Conservation (phyloP, 2,329 filamentous ascomycete genomes). For the Phialophora expanda region DNA sequence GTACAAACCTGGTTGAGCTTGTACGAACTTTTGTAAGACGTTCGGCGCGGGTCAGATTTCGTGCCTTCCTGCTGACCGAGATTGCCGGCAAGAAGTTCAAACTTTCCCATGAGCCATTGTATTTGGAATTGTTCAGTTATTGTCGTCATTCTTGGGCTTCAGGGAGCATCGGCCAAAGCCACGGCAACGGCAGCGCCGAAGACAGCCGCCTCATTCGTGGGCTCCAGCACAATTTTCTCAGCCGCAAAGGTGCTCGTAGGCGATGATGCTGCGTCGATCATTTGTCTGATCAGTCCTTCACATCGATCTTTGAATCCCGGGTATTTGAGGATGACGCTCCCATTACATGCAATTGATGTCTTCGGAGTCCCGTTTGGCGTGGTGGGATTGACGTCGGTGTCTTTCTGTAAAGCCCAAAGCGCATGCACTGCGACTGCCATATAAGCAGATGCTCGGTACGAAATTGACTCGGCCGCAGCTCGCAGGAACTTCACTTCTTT, state of each 20-base stretch:
- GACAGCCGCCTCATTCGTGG: slow-evolving; percentile 52
- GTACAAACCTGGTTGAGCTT: background rate
- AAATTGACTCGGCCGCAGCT: slow-evolving; percentile 59
- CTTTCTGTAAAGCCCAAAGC: slow-evolving; percentile 62
- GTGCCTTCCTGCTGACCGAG: background rate
- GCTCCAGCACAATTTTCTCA: slow-evolving; percentile 47
- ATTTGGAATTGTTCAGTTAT: background rate
- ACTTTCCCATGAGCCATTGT: background rate
- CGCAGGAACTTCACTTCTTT: slow-evolving; percentile 62
- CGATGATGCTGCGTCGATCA: slow-evolving; percentile 43
- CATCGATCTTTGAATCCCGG: slow-evolving; percentile 54
- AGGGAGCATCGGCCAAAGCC: slow-evolving; percentile 45
- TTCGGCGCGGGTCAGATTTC: background rate
- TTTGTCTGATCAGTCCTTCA: slow-evolving; percentile 51
- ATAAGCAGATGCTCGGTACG: slow-evolving; percentile 65
- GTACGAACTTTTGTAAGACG: background rate
- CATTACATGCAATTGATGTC: slow-evolving; percentile 57
- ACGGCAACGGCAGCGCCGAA: slow-evolving; percentile 56
- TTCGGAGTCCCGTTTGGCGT: slow-evolving; percentile 35
- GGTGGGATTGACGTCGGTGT: slow-evolving; percentile 50
- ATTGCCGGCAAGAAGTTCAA: background rate
- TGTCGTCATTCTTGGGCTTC: slow-evolving; percentile 13
- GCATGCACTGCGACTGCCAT: slow-evolving; percentile 68
- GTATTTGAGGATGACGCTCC: slow-evolving; percentile 60
- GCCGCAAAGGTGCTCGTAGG: slow-evolving; percentile 34